Evolutionary conservation across 129 eudicot species (phyloP), one percentile per base, ranked within the genome.

Genomic region (Dittrichia graveolens): DNA sequence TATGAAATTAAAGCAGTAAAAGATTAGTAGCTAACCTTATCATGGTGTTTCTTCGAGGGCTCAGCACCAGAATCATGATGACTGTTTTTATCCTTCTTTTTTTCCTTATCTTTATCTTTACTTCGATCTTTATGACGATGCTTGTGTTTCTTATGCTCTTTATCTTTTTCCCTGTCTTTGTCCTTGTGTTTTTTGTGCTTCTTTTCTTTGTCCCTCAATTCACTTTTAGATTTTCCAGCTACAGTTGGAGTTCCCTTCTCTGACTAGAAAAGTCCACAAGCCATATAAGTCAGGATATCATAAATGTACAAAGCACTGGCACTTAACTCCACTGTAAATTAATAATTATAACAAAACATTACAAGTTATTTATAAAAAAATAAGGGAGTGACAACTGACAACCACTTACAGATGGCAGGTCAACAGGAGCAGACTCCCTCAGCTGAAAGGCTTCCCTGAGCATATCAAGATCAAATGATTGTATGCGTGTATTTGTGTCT

Each of bases 91-190:
- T 86, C 90, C 56, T 79, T 84, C 77, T 91, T 91, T 75, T 82
- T 91, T 61, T 91, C 95, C 83, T 91, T 88, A 70, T 91, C 97
- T 83, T 88, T 91, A 68, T 91, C 96, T 79, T 90, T 91, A 76
- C 89, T 83, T 69, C 86, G 86, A 75, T 91, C 97, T 82, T 88
- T 91, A 64, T 91, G 97, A 37, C 97, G 97, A 79, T 86, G 95
- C 70, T 88, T 88, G 72, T 86, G 97, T 85, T 91, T 91, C 84
- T 91, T 91, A 78, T 91, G 97, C 75, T 91, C 97, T 82, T 80
- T 91, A 56, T 91, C 95, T 76, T 91, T 90, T 71, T 90, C 89
- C 79, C 78, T 83, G 63, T 88, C 95, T 44, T 81, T 82, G 72
- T 89, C 96, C 69, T 79, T 90, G 79, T 87, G 96, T 75, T 90